phyloP scores from a whole-genome alignment of 2,329 filamentous ascomycete species.

The Aureobasidium melanogenum region DNA sequence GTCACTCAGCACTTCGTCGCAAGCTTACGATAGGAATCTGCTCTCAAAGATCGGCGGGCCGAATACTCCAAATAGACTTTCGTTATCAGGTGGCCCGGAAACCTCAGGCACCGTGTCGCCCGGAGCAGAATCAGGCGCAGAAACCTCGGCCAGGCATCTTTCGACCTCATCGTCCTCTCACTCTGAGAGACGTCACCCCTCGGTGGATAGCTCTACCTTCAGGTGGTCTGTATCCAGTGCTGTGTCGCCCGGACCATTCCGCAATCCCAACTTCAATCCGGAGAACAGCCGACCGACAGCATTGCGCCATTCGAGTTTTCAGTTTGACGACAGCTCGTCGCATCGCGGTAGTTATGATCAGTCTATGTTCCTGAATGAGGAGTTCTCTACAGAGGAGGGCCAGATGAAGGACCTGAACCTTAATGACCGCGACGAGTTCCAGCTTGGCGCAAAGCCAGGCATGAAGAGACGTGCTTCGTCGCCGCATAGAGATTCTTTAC shows the following conservation, averaged over 20 bases:
- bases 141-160: constrained; percentile 34
- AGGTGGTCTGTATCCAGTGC: constrained; percentile 30
- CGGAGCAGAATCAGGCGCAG: constrained; percentile 33
- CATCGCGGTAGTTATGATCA: constrained; percentile 57
- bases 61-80: constrained; percentile 43
- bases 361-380: constrained; percentile 43
- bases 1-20: constrained; percentile 49
- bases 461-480: constrained; percentile 58
- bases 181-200: constrained; percentile 29
- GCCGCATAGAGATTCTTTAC: constrained; percentile 47
- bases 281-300: constrained; percentile 19
- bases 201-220: constrained; percentile 31
- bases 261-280: constrained; percentile 31
- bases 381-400: constrained; percentile 45
- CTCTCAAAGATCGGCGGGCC: constrained; percentile 54
- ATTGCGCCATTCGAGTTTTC: constrained; percentile 32
- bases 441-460: constrained; percentile 39
- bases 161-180: constrained; percentile 19
- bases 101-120: constrained; percentile 27
- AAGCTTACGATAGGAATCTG: constrained; percentile 54
- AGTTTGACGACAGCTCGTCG: constrained; percentile 38
- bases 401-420: constrained; percentile 44
- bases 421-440: constrained; percentile 43
- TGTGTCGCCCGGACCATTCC: constrained; percentile 36
- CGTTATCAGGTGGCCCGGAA: constrained; percentile 23